Evolutionary conservation across 2,329 filamentous ascomycete species (phyloP), one percentile per base, ranked within the genome.

Genomic region (Xylaria sp.): DNA sequence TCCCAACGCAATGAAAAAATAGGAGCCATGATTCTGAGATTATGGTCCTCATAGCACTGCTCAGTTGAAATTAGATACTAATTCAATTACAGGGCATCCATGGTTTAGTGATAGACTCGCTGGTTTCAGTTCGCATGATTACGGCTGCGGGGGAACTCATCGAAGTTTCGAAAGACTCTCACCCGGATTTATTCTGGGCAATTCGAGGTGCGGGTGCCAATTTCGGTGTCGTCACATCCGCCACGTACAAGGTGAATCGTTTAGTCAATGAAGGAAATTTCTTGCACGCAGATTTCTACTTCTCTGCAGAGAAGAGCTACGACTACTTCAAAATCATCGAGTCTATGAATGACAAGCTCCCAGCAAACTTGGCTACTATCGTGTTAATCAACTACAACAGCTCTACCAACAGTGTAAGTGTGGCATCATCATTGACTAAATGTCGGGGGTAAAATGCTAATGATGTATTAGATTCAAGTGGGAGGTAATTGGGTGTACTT

Each of bases 161-260:
- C 2, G 55, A 70, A 28, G 71, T 66, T 12, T 75, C 73, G 0
- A 39, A 52, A 7, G 33, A 18, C 0, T 25, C 28, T 1, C 66
- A 75, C 41, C 9, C 64, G 1, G 74, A 76, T 9, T 58, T 77
- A 15, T 75, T 75, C 62, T 75, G 72, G 74, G 74, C 25, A 12
- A 60, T 75, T 25, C 71, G 74, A 9, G 74, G 74, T 1, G 75
- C 73, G 2, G 75, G 75, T 0, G 54, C 67, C 5, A 75, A 75
- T 39, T 73, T 75, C 23, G 72, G 75, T 33, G 65, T 74, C 28
- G 49, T 75, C 51, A 71, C 68, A 2, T 75, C 69, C 3, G 74
- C 73, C 0, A 73, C 69, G 1, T 75, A 73, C 51, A 67, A 71
- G 20, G 23, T 75, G 0, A 25, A 60, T 12, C 64, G 65, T 7